phyloP scores from a whole-genome alignment of 2,329 filamentous ascomycete genomes.

The Beauveria sp. region DNA sequence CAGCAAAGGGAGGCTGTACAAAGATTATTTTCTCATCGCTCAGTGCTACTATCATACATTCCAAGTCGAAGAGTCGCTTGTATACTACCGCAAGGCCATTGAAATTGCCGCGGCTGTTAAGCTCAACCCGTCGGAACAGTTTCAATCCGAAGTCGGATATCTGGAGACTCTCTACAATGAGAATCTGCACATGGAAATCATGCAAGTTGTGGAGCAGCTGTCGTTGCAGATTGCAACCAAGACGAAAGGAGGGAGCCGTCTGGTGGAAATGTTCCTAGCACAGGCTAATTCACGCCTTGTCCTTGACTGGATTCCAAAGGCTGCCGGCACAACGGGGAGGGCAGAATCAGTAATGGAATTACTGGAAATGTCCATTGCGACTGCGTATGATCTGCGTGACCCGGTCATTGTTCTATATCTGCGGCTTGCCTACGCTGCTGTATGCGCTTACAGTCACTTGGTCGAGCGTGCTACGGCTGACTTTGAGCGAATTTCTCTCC shows the following conservation, averaged over 20 bases:
- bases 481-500: conserved; percentile 28
- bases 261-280: conserved; percentile 29
- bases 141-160: conserved; percentile 31
- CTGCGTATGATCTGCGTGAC: conserved; percentile 27
- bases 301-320: conserved; percentile 34
- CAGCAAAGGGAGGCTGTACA: conserved; percentile 33
- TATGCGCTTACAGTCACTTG: conserved; percentile 27
- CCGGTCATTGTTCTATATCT: conserved; percentile 30
- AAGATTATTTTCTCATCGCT: conserved; percentile 31
- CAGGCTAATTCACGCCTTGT: conserved; percentile 26
- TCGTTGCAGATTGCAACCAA: conserved; percentile 19
- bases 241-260: conserved; percentile 19
- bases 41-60: conserved; percentile 27
- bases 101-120: conserved; percentile 19
- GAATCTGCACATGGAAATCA: conserved; percentile 28
- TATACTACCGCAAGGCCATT: conserved; percentile 31
- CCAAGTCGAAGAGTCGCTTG: conserved; percentile 24
- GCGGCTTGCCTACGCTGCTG: conserved; percentile 28
- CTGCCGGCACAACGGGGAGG: conserved; percentile 27
- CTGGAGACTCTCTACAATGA: conserved; percentile 29
- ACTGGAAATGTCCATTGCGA: conserved; percentile 24
- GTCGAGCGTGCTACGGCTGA: conserved; percentile 27
- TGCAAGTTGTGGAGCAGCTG: conserved; percentile 27
- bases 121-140: conserved; percentile 24
- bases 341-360: conserved; percentile 23